Evolutionary conservation across 1,139 yeast species (phyloP).

Genomic region (Petasospora rhodanensis): DNA sequence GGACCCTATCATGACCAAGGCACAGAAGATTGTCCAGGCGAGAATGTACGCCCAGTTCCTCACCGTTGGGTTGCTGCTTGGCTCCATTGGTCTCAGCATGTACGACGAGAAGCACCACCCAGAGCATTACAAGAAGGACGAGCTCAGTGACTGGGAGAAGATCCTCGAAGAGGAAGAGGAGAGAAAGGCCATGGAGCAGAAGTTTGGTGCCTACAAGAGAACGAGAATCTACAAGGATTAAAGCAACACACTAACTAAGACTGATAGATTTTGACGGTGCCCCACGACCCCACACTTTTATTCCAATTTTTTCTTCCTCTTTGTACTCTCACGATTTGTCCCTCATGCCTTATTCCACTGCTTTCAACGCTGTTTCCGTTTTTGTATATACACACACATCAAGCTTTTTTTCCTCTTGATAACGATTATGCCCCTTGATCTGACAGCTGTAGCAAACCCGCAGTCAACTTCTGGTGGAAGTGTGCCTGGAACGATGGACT

Average conservation of each 20-base stretch:
- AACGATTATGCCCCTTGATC: neutral
- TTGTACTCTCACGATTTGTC: no score
- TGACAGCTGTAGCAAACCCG: conserved; percentile 4
- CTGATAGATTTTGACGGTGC: neutral
- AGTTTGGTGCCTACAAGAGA: conserved; percentile 19
- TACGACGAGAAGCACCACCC: conserved; percentile 53
- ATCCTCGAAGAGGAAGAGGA: conserved; percentile 35
- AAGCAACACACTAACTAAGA: neutral
- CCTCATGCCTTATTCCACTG: no score
- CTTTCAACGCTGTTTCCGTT: no score
- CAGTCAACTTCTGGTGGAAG: conserved; percentile 32
- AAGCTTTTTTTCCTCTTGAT: neutral
- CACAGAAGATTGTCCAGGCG: conserved; percentile 89
- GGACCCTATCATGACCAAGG: conserved; percentile 69
- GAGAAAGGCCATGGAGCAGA: conserved; percentile 14
- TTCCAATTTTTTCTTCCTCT: conserved; percentile 2
- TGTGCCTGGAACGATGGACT: conserved; percentile 32
- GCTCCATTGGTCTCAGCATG: conserved; percentile 58
- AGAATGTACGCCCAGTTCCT: conserved; percentile 92
- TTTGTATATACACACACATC: conserved; percentile 1
- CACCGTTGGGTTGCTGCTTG: conserved; percentile 59
- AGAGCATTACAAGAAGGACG: conserved; percentile 34
- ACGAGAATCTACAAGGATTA: conserved; percentile 25
- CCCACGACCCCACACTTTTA: no score
- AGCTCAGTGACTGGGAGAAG: conserved; percentile 38